Base-by-base conservation (phyloP, 768 basidiomycete genomes). In the Lactarius quietus region DNA sequence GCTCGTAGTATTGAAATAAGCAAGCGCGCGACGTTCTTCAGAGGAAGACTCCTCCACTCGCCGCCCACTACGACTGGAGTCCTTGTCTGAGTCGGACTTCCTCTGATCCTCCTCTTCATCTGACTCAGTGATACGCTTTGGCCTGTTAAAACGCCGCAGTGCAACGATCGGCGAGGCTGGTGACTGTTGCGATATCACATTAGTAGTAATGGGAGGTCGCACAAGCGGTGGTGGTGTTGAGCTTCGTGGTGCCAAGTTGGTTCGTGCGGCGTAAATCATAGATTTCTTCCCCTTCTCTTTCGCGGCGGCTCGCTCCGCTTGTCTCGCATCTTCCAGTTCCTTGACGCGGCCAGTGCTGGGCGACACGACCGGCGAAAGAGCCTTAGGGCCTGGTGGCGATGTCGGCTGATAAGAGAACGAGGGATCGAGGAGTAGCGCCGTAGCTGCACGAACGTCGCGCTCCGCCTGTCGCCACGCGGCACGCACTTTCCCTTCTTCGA, bases 261-360 rank as follows among this genome's bases (percentile, higher is more conserved):
- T 74, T 62, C 88, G 83, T 68, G 87, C 88, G 48, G 87, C 86
- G 69, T 92, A 92, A 57, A 93, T 93, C 74, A 86, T 81, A n/a
- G 91, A 92, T 71, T 84, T 88, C 75, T 89, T 92, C 26, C 86
- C 89, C 74, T 90, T 87, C 76, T 91, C 89, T 72, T 81, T 86
- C 64, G 80, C 80, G 38, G 88, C 86, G 23, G 81, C 83, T 65
- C 87, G 81, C 67, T 80, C 84, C 2, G 87, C 88, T 69, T 85
- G 86, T 45, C 79, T 82, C n/a, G 86, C 88, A 67, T 91, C 88
- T 43, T 90, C 89, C 29, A 90, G 73, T 72, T 90, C 90, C 64
- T 81, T 84, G 36, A 91, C 87, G 53, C 88, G 80, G 35, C 90
- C 89, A 6, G 81, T 77, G 57, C 70, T 75, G 4, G 63, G 43